Base-by-base conservation (phyloP, 2,329 filamentous ascomycete species). In the Periconia sp. region DNA sequence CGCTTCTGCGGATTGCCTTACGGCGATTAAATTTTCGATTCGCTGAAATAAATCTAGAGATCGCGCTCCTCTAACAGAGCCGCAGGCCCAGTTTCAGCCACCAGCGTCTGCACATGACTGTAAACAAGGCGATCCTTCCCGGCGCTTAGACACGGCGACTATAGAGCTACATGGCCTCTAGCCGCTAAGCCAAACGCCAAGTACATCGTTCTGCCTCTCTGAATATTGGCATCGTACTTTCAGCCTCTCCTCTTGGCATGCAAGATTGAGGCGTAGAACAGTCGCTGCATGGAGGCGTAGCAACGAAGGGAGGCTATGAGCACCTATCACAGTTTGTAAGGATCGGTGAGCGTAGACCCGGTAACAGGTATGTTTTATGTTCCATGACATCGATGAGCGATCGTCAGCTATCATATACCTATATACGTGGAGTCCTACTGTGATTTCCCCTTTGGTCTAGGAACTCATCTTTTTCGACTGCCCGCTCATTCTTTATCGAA, bases 181-280 rank as follows among this genome's bases (percentile, higher is more conserved):
- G 19, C 4, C 32, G n/a, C n/a, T n/a, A n/a, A n/a, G n/a, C n/a
- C n/a, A n/a, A n/a, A n/a, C n/a, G n/a, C n/a, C n/a, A n/a, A n/a
- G n/a, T n/a, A n/a, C n/a, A 21, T 22, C 19, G 12, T 35, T 23
- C 32, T 21, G 10, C 17, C 17, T 11, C 4, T 22, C 17, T 6
- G 4, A 13, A 15, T 10, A 4, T 5, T 23, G 19, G n/a, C 19
- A 23, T 22, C 5, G 16, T 6, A 22, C 17, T 35, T 35, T 15
- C 29, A 32, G 29, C 13, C 40, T 43, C 28, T 30, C 30, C 22
- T n/a, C 35, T 39, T 39, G 41, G 22, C 41, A 44, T 39, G 36
- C 19, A 13, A 29, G 19, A 21, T 12, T 34, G 36, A 18, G 41
- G 40, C 40, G 40, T 43, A 43, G 29, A 6, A 10, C 4, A 26